phyloP scores from a whole-genome alignment of 1,284 basidiomycete genomes.

The Marasmius oreades region DNA sequence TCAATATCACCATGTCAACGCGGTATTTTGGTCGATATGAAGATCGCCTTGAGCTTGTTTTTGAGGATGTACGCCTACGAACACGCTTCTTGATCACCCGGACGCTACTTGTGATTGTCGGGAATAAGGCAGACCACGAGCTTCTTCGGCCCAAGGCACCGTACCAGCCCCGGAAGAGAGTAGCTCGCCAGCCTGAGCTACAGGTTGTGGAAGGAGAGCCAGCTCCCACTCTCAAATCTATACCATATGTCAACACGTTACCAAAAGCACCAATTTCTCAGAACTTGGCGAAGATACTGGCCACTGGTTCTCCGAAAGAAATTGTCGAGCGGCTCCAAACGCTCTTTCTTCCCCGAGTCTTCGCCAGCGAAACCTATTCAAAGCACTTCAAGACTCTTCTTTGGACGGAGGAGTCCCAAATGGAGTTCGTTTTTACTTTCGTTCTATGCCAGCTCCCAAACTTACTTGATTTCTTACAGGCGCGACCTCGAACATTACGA shows the following conservation, averaged over 20 bases:
- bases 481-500: conserved; percentile 57
- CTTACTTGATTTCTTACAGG: conserved; percentile 25
- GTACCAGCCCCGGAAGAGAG: conserved; percentile 45
- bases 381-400: conserved; percentile 48
- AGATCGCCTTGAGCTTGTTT: conserved; percentile 40
- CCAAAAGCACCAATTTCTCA: conserved; percentile 37
- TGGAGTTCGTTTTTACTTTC: conserved; percentile 38
- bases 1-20: conserved; percentile 35
- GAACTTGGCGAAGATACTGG: conserved; percentile 28
- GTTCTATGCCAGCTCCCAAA: background rate
- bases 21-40: conserved; percentile 44
- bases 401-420: conserved; percentile 56
- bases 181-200: conserved; percentile 33
- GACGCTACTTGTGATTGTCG: conserved; percentile 37
- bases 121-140: conserved; percentile 45
- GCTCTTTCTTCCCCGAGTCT: conserved; percentile 34
- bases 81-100: conserved; percentile 44
- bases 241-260: conserved; percentile 32
- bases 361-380: conserved; percentile 41
- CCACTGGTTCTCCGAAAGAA: conserved; percentile 21
- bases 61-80: conserved; percentile 36
- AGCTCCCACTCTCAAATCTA: conserved; percentile 26
- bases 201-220: conserved; percentile 41
- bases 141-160: conserved; percentile 45
- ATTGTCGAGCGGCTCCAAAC: conserved; percentile 24